Percentiles rank a stretch among this genome's conserved stretches.
Conservation (phyloP, 1,284 basidiomycete genomes). For the Ceratobasidium sp. region DNA sequence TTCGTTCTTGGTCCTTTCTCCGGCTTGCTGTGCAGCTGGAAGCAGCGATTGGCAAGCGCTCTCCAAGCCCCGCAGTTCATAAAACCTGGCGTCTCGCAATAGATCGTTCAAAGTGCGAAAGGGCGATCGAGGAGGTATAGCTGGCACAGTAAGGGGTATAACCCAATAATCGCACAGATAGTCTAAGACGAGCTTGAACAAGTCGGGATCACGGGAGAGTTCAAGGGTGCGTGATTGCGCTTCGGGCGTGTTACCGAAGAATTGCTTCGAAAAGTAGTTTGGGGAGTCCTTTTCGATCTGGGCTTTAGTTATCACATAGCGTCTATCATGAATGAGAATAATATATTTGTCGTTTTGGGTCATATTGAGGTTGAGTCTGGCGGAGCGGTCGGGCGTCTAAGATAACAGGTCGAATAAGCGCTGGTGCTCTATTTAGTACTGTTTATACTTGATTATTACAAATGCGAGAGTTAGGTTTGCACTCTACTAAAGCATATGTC, state of each 20-base stretch:
- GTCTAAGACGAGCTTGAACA: not conserved
- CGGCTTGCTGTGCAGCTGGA: not conserved
- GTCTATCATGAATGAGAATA: not conserved
- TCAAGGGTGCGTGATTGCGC: not conserved
- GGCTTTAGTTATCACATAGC: not conserved
- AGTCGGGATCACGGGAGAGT: slow-evolving; percentile 1
- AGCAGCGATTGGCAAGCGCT: not conserved
- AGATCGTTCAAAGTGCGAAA: no score
- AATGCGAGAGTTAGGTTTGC: no score
- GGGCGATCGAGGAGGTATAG: no score
- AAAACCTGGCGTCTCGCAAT: not conserved
- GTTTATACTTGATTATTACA: not conserved
- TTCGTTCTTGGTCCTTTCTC: not conserved
- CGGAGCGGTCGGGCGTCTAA: no score
- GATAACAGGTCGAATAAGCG: no score
- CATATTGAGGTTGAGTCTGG: no score
- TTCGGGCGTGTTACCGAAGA: not conserved
- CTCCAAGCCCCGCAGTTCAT: not conserved
- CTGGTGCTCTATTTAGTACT: not conserved
- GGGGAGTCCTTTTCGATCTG: slow-evolving; percentile 13
- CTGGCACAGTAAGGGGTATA: not conserved
- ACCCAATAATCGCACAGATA: slow-evolving; percentile 6
- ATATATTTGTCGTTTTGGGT: slow-evolving; percentile 3
- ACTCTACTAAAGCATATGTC: no score
- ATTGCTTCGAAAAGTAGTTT: slow-evolving; percentile 5